Conservation (phyloP, 805 yeast genomes). For the Candida adriatica region DNA sequence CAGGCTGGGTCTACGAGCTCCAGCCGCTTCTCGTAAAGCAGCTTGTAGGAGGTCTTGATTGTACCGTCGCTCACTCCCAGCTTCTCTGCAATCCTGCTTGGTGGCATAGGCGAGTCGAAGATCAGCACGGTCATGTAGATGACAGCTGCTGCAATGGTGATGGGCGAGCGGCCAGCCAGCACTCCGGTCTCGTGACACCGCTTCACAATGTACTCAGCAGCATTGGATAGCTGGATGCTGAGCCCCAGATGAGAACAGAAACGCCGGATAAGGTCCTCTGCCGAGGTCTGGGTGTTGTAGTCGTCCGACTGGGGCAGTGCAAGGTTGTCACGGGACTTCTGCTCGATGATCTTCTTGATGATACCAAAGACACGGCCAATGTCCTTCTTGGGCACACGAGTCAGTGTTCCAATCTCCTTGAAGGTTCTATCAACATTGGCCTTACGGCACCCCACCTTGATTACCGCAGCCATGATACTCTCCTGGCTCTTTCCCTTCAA, state of each 20-base stretch:
- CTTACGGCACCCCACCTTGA: constrained; percentile 88
- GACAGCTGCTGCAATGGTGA: constrained; percentile 95
- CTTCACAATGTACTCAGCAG: constrained; percentile 89
- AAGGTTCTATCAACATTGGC: constrained; percentile 92
- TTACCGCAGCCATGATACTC: constrained; percentile 94
- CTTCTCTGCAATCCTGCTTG: constrained; percentile 79
- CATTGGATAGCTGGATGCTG: constrained; percentile 75
- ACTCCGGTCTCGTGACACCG: constrained; percentile 88
- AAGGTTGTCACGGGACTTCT: constrained; percentile 27
- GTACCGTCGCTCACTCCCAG: constrained; percentile 98
- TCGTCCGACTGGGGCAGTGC: too few relatives aligned
- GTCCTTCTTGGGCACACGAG: constrained; percentile 89
- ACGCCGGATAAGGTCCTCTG: constrained; percentile 91
- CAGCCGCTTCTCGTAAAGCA: constrained; percentile 66
- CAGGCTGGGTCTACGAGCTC: constrained; percentile 71
- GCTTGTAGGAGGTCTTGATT: constrained; percentile 84
- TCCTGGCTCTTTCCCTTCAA: constrained; percentile 89
- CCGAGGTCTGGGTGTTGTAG: constrained; percentile 65
- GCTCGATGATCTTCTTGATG: constrained; percentile 61
- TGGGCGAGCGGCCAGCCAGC: constrained; percentile 93
- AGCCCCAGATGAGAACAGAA: constrained; percentile 94
- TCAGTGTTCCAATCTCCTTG: constrained; percentile 92
- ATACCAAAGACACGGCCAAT: constrained; percentile 87
- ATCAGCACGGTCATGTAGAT: constrained; percentile 89
- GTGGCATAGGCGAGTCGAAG: constrained; percentile 71